Evolutionary conservation across 495 filamentous ascomycete genomes (phyloP).

Genomic region (Apiosordaria backusii): DNA sequence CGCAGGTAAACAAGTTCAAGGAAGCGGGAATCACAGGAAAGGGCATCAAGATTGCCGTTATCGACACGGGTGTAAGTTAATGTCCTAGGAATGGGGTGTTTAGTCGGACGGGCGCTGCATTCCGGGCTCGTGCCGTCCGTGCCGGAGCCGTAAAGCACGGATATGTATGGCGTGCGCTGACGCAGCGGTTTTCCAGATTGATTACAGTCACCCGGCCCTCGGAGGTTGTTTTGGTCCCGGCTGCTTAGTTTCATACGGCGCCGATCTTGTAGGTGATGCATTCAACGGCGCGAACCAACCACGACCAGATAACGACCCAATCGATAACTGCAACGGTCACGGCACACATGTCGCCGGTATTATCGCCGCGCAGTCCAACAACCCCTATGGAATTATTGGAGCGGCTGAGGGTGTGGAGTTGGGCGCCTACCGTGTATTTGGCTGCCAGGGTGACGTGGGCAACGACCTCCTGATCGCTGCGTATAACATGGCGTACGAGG

Average conservation of each 20-base stretch:
- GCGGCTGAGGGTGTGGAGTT: constrained; percentile 54
- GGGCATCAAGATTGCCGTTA: constrained; percentile 47
- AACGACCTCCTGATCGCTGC: constrained; percentile 55
- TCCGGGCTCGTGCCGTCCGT: no score
- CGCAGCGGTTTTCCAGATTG: constrained; percentile 35
- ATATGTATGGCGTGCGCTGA: constrained; percentile 19
- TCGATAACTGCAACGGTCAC: constrained; percentile 46
- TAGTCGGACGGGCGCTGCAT: background rate
- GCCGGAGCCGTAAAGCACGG: no score
- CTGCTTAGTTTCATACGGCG: constrained; percentile 53
- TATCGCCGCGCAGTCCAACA: constrained; percentile 51
- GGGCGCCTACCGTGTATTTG: constrained; percentile 54
- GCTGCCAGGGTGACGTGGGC: constrained; percentile 44
- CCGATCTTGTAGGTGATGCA: constrained; percentile 51
- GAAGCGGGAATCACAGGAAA: constrained; percentile 42
- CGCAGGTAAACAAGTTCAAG: constrained; percentile 47
- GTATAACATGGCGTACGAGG: constrained; percentile 55
- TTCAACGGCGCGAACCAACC: constrained; percentile 44
- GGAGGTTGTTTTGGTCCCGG: constrained; percentile 55
- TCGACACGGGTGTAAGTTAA: constrained; percentile 47
- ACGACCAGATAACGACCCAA: constrained; percentile 44
- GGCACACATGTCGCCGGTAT: constrained; percentile 52
- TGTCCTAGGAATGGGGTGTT: background rate
- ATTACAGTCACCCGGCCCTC: constrained; percentile 56
- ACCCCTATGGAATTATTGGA: constrained; percentile 50